Base-by-base conservation (phyloP, 1,284 basidiomycete genomes). In the Ceratobasidium sp. region DNA sequence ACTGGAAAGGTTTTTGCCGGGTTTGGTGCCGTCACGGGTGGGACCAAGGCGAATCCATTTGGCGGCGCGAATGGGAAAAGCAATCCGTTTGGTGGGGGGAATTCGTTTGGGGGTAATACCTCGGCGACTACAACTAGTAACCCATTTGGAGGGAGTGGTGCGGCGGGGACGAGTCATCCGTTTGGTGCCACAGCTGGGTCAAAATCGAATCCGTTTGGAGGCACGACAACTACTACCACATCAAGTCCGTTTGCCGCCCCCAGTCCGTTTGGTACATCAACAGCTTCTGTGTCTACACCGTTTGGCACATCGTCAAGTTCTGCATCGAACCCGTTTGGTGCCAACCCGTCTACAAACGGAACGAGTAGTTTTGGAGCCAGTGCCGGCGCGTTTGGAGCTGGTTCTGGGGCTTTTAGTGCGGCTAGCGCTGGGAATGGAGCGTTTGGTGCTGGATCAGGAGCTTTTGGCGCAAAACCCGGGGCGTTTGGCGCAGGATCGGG, bases 1-100 rank as follows among this genome's bases (percentile, higher is more conserved):
- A n/a, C 28, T 23, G 41, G 12, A 60, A 28, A n/a, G n/a, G 43
- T 70, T 1, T 70, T 70, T 58, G 65, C 65, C 9, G 65, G 65
- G 43, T 70, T 70, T 36, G 65, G 65, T 2, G 53, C 52, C 6
- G 53, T 70, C 0, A 41, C n/a, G n/a, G n/a, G n/a, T n/a, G n/a
- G n/a, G n/a, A n/a, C n/a, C n/a, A n/a, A n/a, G n/a, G n/a, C n/a
- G n/a, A n/a, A n/a, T n/a, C n/a, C n/a, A n/a, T n/a, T n/a, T n/a
- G n/a, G n/a, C n/a, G n/a, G n/a, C n/a, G n/a, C n/a, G n/a, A n/a
- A n/a, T n/a, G n/a, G n/a, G n/a, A n/a, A n/a, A n/a, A n/a, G n/a
- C n/a, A n/a, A n/a, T n/a, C n/a, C n/a, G n/a, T n/a, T n/a, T n/a
- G n/a, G n/a, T n/a, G n/a, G n/a, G n/a, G n/a, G n/a, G n/a, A n/a